Conservation (phyloP, 345 rosid species). For the Lepidium africanum region DNA sequence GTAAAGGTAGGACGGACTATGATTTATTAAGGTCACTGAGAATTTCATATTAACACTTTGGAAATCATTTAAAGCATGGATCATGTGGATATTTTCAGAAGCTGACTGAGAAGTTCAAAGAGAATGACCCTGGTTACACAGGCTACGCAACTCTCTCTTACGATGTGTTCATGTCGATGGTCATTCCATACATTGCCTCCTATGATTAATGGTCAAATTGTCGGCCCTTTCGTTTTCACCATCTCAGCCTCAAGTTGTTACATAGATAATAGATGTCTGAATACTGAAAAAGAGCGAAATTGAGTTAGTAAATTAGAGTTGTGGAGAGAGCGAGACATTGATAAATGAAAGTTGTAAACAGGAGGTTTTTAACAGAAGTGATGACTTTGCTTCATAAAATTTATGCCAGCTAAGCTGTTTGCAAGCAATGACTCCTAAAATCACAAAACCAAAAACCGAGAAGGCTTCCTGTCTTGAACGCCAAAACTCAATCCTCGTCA, state of each 20-base stretch:
- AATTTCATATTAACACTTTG: neutral
- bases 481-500: slow-evolving; percentile 79
- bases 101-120: slow-evolving; percentile 63
- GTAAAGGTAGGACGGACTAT: slow-evolving; percentile 51
- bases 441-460: slow-evolving; percentile 37
- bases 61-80: neutral
- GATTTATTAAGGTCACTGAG: neutral
- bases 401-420: slow-evolving; percentile 25
- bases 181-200: slow-evolving; percentile 53
- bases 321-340: neutral
- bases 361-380: neutral
- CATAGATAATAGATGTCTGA: neutral
- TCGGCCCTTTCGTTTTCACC: neutral
- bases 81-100: slow-evolving; percentile 35
- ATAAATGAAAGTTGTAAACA: neutral
- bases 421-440: slow-evolving; percentile 38
- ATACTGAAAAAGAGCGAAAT: neutral
- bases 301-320: neutral
- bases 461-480: slow-evolving; percentile 77
- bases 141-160: slow-evolving; percentile 49
- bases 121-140: slow-evolving; percentile 39
- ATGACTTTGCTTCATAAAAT: neutral
- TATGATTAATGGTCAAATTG: slow-evolving; percentile 31
- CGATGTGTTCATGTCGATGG: slow-evolving; percentile 51
- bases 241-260: neutral